Conservation (phyloP, 2,329 filamentous ascomycete genomes). For the Calonectria crousiana region DNA sequence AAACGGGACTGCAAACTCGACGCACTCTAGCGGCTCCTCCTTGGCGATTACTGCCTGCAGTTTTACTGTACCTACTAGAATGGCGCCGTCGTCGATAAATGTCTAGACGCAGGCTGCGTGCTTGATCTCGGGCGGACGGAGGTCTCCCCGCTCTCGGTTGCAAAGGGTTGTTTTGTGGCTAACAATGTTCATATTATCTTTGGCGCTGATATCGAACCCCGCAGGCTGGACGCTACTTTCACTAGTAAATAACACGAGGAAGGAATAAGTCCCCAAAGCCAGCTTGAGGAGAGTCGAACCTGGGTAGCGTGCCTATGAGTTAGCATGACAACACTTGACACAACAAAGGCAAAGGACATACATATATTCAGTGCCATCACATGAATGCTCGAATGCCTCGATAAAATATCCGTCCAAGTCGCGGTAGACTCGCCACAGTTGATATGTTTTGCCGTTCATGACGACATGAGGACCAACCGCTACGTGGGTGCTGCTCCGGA, state of each 20-base stretch:
- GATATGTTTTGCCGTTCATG: not conserved
- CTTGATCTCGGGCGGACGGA: not conserved
- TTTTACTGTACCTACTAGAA: not conserved
- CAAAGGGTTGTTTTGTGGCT: not conserved
- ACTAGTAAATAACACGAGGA: not conserved
- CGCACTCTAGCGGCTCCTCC: not conserved
- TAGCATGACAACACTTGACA: not conserved
- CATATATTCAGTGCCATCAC: not conserved
- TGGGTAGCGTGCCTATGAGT: not conserved
- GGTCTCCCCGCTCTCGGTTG: not conserved
- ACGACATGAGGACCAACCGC: not conserved
- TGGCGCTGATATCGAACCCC: not conserved
- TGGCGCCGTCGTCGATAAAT: not conserved
- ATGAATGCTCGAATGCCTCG: not conserved
- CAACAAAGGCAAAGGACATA: not conserved
- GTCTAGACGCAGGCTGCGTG: not conserved
- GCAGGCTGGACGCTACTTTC: not conserved
- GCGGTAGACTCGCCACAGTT: not conserved
- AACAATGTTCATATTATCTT: not conserved
- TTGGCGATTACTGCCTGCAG: not conserved
- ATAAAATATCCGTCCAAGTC: not conserved
- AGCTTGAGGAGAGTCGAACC: not conserved
- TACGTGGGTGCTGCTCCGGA: not conserved
- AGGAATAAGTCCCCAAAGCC: not conserved
- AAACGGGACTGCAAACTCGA: not conserved